Evolutionary conservation across 2,329 filamentous ascomycete genomes (phyloP).

Genomic region (Fusarium redolens): DNA sequence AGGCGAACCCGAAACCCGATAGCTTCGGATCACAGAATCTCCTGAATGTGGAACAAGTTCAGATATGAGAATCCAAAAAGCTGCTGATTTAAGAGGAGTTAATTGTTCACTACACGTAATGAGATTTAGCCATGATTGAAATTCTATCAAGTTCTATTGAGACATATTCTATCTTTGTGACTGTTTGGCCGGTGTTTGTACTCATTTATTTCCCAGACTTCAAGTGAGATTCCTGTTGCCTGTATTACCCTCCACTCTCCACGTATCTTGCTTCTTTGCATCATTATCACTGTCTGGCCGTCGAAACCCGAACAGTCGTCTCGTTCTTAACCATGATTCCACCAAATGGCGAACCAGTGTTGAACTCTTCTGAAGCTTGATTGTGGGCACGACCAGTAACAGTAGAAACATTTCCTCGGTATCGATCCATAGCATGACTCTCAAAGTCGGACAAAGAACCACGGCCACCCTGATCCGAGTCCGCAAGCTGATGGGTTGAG

Average conservation of each 20-base stretch:
- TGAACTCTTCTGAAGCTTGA: neutral
- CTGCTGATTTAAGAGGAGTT: no score
- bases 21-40: no score
- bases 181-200: neutral
- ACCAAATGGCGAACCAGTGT: neutral
- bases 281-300: neutral
- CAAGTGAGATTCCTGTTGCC: neutral
- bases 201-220: no score
- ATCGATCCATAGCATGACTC: constrained; percentile 34
- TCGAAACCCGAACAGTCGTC: constrained; percentile 28
- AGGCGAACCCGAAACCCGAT: neutral
- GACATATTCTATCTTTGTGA: neutral
- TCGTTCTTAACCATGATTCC: constrained; percentile 45
- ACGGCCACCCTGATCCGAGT: constrained; percentile 1
- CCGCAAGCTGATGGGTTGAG: constrained; percentile 40
- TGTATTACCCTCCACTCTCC: neutral
- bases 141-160: neutral
- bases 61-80: neutral
- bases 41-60: neutral
- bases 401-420: constrained; percentile 21
- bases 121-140: neutral
- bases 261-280: accelerated
- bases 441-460: constrained; percentile 35
- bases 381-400: constrained; percentile 20
- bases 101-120: neutral